Conservation (phyloP, 2,329 filamentous ascomycete genomes). For the Colletotrichum ledebouriae region DNA sequence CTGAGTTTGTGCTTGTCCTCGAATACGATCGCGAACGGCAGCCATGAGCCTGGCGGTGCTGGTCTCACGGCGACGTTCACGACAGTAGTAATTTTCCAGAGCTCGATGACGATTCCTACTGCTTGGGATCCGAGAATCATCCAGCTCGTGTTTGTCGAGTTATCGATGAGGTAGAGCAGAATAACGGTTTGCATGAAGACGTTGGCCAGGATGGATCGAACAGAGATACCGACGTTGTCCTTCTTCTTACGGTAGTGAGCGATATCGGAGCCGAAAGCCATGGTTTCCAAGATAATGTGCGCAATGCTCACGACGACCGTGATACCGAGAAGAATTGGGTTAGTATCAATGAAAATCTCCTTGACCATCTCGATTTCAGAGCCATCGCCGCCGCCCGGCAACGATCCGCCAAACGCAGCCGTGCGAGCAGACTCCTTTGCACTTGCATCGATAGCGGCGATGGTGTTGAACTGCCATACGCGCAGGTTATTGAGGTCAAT, state of each 20-base stretch:
- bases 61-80: constrained; percentile 88
- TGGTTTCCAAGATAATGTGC: constrained; percentile 94
- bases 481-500: constrained; percentile 86
- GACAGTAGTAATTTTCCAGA: constrained; percentile 97
- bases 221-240: constrained; percentile 96
- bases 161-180: constrained; percentile 96
- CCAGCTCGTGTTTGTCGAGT: constrained; percentile 98
- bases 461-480: constrained; percentile 90
- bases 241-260: constrained; percentile 99
- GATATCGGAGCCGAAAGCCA: constrained; percentile 98
- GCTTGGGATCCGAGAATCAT: constrained; percentile 98
- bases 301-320: constrained; percentile 88
- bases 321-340: constrained; percentile 88
- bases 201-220: constrained; percentile 95
- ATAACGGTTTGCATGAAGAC: constrained; percentile 98
- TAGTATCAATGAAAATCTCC: constrained; percentile 93
- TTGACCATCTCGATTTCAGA: constrained; percentile 98
- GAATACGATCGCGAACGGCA: constrained; percentile 86
- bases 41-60: constrained; percentile 73
- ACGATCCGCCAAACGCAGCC: constrained; percentile 78
- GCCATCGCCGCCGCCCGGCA: constrained; percentile 86
- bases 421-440: constrained; percentile 86
- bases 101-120: constrained; percentile 77
- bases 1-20: constrained; percentile 98
- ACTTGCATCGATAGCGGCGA: constrained; percentile 87